These are phyloP conservation scores for Exophiala sideris DNA, from an alignment of 2,329 filamentous ascomycete species.

Conservation along the genomic window DNA sequence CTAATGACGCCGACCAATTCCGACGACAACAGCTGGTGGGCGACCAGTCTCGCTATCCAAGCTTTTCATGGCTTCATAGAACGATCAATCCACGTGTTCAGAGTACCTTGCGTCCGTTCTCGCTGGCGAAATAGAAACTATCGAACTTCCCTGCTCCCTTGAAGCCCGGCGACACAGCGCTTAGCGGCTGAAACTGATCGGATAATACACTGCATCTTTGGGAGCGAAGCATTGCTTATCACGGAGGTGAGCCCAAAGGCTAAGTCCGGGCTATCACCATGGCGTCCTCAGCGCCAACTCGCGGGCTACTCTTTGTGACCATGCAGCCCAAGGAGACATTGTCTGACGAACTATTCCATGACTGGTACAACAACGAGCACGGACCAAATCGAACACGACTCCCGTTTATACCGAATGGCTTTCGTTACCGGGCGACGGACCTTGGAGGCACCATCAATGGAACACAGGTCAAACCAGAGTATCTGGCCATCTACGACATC, in stretches of 20 bases:
- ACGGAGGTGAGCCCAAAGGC: background rate
- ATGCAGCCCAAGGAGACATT: slow-evolving; percentile 62
- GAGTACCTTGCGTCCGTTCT: too few species aligned
- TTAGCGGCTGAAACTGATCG: too few species aligned
- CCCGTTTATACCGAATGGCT: slow-evolving; percentile 70
- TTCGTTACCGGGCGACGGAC: slow-evolving; percentile 72
- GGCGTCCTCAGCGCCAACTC: slow-evolving; percentile 32
- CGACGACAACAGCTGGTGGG: too few species aligned
- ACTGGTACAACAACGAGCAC: slow-evolving; percentile 95
- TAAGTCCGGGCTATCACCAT: background rate
- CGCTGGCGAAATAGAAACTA: too few species aligned
- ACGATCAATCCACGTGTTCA: too few species aligned
- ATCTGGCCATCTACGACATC: slow-evolving; percentile 24
- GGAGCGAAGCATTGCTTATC: background rate
- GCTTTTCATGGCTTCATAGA: too few species aligned
- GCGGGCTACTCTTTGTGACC: slow-evolving; percentile 77
- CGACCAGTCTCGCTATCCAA: too few species aligned
- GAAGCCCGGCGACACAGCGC: too few species aligned
- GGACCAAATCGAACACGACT: slow-evolving; percentile 75
- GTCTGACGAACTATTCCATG: slow-evolving; percentile 61
- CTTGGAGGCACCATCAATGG: slow-evolving; percentile 28
- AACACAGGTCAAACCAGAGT: slow-evolving; percentile 40
- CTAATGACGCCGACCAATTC: too few species aligned
- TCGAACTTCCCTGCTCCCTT: too few species aligned
- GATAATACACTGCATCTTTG: too few species aligned